Evolutionary conservation across 148 eudicot genomes (phyloP), one percentile per base, ranked within the genome.

Genomic region (Silene conica): DNA sequence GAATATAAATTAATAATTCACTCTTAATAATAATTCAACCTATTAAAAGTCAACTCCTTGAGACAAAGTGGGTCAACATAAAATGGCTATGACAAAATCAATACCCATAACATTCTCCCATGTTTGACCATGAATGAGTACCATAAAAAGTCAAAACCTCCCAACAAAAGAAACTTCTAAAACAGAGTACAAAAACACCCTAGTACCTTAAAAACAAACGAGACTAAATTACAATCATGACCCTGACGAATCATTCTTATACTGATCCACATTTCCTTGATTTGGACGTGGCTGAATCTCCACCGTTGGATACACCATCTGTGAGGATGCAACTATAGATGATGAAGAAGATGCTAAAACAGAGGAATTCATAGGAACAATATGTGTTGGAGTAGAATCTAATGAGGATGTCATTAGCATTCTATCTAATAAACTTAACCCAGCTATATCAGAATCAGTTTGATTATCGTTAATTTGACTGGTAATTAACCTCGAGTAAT

Each of bases 401-500:
- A 73, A 67, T 19, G 73, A 45, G 55, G 78, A 74, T 19, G 78
- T 50, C 74, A 79, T 76, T 0, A 75, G 56, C 79, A 80, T 80
- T 56, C 75, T 61, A 38, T 80, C 71, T 26, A 75, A 71, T 15
- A 71, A 70, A 14, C 74, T 63, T 26, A 76, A 14, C 1, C 41
- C 34, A 26, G n/a, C 28, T 28, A 66, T 11, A 10, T 70, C 65
- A 3, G 69, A 18, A 10, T 70, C 65, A 3, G 69, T 72, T 5
- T 80, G 41, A 65, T 71, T 72, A 71, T 20, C 72, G 9, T 57
- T 58, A 64, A 19, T 71, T 1, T 70, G 60, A 18, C 63, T 72
- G 14, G 78, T 45, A 58, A 80, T 71, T 70, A 80, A 9, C 68
- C 79, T 75, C 23, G 82, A 75, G 45, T 75, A 80, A 71, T 80